Percentiles rank a stretch among this genome's conserved stretches.
Evolutionary conservation across 768 basidiomycete species (phyloP).

Genomic region (Sporobolomyces roseus): DNA sequence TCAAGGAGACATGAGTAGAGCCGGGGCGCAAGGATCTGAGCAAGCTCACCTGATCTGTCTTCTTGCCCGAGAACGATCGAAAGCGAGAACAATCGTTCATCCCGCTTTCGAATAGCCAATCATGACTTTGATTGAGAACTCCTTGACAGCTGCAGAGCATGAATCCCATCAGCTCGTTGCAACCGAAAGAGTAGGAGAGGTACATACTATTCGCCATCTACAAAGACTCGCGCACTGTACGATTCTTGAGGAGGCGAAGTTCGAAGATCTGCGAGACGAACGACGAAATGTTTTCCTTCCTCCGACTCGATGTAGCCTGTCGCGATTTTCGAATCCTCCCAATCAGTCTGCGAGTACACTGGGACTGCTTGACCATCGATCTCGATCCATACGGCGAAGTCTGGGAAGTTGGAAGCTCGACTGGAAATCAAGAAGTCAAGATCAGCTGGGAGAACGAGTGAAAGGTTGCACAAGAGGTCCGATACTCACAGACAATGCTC

Average conservation of each 20-base stretch:
- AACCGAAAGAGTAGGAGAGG: background rate
- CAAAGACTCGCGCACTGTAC: background rate
- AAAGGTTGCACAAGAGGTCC: too few relatives aligned
- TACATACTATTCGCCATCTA: background rate
- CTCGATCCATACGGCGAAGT: background rate
- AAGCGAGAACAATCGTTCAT: too few relatives aligned
- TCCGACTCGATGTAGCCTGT: constrained; percentile 3
- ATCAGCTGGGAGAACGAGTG: too few relatives aligned
- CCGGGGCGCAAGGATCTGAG: background rate
- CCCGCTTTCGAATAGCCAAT: too few relatives aligned
- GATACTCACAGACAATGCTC: too few relatives aligned
- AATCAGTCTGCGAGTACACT: background rate
- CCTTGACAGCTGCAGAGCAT: background rate
- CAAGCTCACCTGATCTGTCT: background rate
- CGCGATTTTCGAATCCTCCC: background rate
- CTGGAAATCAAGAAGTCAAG: too few relatives aligned
- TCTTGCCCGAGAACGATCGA: too few relatives aligned
- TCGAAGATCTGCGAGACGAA: background rate
- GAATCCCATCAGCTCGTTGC: background rate
- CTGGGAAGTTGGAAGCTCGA: background rate
- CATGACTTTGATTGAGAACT: background rate
- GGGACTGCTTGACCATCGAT: background rate
- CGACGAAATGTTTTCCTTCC: background rate
- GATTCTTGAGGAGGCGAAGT: background rate
- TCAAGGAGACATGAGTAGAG: background rate